Base-by-base conservation (phyloP, 768 basidiomycete genomes). In the Suillus paluster region DNA sequence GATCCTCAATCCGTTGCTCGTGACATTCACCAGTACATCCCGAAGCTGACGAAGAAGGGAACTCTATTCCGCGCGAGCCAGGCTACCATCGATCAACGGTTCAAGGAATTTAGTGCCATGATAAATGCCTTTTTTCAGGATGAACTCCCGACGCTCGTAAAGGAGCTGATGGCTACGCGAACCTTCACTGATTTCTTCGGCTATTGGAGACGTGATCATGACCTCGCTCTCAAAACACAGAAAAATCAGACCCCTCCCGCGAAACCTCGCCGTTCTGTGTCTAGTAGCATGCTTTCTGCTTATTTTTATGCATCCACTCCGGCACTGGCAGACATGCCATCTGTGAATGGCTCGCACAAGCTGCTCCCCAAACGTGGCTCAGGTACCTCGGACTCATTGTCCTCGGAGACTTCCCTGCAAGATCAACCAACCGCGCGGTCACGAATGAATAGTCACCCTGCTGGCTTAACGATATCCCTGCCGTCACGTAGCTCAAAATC, bases 101-200 rank as follows among this genome's bases (percentile, higher is more conserved):
- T 84, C 19, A 71, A 72, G 10, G 89, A 94, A 65, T 80, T 93
- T 59, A 75, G 72, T 42, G 78, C 80, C 12, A 80, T 94, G 66
- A 78, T 94, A 33, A 73, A 83, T 38, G 81, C 82, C 8, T 76
- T 93, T 17, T 88, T 88, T 60, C 72, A 75, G 41, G 82, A 84
- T 25, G 82, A 86, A 44, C 80, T 90, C 53, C 92, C 92, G 17
- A 79, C 81, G 1, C 79, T 94, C 49, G 73, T 94, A 55, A 75
- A 80, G 59, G 92, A 93, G 60, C 80, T 94, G 58, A 81, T 90
- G 42, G 77, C 77, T 19, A 83, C 82, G 30, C 79, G 78, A 38
- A 71, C 80, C 33, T 83, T 91, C 55, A 85, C 85, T 3, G 88
- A 93, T 70, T 94, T 94, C 74, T 94, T 94, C 68, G 89, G 85